These are phyloP conservation scores for Chaetomiaceae sp. DNA, from an alignment of 2,329 filamentous ascomycete species.

Conservation along the genomic window DNA sequence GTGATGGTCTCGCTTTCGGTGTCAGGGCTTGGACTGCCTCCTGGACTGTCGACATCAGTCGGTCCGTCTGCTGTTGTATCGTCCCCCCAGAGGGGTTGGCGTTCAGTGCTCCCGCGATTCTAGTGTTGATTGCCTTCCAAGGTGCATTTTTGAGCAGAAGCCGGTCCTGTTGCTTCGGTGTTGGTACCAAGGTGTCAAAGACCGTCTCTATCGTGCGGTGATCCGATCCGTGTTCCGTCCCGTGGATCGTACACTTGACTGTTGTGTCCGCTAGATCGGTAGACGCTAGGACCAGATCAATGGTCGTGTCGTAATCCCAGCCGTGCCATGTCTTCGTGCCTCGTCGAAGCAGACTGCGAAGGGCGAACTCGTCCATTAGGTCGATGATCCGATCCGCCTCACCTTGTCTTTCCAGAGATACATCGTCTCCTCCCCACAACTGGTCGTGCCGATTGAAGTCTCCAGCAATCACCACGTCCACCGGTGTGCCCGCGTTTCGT, in stretches of 20 bases:
- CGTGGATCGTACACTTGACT: background rate
- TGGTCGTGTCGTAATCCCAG: background rate
- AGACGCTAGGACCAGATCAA: background rate
- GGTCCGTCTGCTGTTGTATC: background rate
- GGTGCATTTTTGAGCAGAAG: conserved; percentile 1
- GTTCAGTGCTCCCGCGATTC: background rate
- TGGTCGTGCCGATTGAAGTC: background rate
- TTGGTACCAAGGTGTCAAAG: background rate
- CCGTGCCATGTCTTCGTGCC: background rate
- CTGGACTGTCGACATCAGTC: background rate
- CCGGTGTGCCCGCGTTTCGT: too few species aligned
- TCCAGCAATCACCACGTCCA: conserved; percentile 2
- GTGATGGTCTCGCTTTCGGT: background rate
- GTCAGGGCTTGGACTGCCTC: background rate
- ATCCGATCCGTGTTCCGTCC: background rate
- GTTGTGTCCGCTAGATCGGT: background rate
- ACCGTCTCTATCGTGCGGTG: conserved; percentile 1
- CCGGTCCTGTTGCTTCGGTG: conserved; percentile 2
- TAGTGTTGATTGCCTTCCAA: background rate
- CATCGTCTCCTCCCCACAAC: background rate
- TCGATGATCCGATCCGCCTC: background rate
- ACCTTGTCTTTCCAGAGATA: background rate
- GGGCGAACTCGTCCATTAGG: background rate
- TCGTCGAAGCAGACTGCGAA: background rate
- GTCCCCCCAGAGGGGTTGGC: background rate